Evolutionary conservation across 2,329 filamentous ascomycete genomes (phyloP).

Genomic region (Pseudogymnoascus sp.): DNA sequence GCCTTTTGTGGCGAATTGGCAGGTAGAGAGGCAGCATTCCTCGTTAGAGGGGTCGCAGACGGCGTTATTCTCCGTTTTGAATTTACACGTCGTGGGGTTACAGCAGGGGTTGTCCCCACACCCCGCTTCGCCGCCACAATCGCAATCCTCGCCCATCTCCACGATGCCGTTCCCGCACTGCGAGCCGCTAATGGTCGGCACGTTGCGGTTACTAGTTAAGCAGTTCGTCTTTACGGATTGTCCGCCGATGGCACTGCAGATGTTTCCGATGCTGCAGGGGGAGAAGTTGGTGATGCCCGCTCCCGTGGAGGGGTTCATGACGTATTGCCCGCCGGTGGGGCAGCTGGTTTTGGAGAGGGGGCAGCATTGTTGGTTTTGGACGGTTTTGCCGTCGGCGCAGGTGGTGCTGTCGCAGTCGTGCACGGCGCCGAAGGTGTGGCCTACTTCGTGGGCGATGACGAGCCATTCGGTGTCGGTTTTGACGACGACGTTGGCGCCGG

Average conservation of each 20-base stretch:
- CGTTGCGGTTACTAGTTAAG: slow-evolving; percentile 75
- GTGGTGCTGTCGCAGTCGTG: slow-evolving; percentile 75
- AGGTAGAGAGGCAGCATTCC: slow-evolving; percentile 65
- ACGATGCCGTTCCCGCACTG: slow-evolving; percentile 97
- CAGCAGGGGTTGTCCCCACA: slow-evolving; percentile 78
- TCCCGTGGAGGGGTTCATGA: slow-evolving; percentile 92
- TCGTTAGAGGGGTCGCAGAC: slow-evolving; percentile 78
- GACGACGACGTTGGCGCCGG: slow-evolving; percentile 83
- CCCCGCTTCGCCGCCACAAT: slow-evolving; percentile 71
- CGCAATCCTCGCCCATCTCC: slow-evolving; percentile 87
- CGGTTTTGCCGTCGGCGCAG: slow-evolving; percentile 55
- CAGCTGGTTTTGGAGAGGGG: slow-evolving; percentile 63
- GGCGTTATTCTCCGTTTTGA: slow-evolving; percentile 52
- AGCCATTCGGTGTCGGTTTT: slow-evolving; percentile 84
- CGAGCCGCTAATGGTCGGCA: slow-evolving; percentile 72
- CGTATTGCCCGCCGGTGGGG: slow-evolving; percentile 69
- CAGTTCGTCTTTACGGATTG: slow-evolving; percentile 71
- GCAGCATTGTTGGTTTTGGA: slow-evolving; percentile 65
- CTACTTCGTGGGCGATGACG: slow-evolving; percentile 88
- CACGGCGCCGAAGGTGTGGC: slow-evolving; percentile 91
- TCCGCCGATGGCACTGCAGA: slow-evolving; percentile 76
- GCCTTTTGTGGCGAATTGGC: slow-evolving; percentile 57
- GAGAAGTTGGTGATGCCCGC: slow-evolving; percentile 72
- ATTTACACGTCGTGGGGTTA: slow-evolving; percentile 78
- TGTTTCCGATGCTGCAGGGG: slow-evolving; percentile 82